Conservation (phyloP, 768 basidiomycete species). For the Stropharia rugosoannulata region DNA sequence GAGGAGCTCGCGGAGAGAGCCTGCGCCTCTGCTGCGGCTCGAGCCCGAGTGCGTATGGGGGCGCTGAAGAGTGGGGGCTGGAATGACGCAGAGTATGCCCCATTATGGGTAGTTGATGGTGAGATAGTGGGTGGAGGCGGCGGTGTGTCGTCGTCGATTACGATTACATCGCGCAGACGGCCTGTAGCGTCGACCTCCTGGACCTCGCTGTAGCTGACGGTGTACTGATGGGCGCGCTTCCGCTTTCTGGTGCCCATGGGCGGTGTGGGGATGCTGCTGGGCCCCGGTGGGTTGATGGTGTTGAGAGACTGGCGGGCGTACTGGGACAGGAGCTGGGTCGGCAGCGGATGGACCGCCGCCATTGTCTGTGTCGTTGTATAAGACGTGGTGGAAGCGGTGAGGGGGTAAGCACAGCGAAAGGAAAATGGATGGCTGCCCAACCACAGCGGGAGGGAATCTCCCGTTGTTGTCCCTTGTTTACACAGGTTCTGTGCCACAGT, state of each 20-base stretch:
- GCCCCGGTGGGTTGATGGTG: conserved; percentile 36
- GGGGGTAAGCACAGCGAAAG: conserved; percentile 24
- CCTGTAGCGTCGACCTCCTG: conserved; percentile 83
- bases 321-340: conserved; percentile 59
- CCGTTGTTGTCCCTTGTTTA: conserved; percentile 34
- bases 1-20: conserved; percentile 70
- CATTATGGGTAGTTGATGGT: conserved; percentile 69
- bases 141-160: conserved; percentile 93
- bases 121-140: conserved; percentile 80
- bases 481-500: conserved; percentile 20
- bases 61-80: conserved; percentile 76
- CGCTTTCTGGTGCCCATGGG: conserved; percentile 76
- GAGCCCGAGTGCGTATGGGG: conserved; percentile 80
- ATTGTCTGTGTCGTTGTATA: conserved; percentile 52
- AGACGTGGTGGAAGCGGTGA: conserved; percentile 49
- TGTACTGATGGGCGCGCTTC: conserved; percentile 78
- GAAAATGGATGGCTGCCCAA: conserved; percentile 36
- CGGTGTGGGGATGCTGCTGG: conserved; percentile 71
- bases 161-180: conserved; percentile 80
- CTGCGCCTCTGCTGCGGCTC: conserved; percentile 85
- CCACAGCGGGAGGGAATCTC: conserved; percentile 30
- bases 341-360: conserved; percentile 71
- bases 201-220: conserved; percentile 85
- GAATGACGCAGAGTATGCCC: conserved; percentile 75
- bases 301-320: conserved; percentile 64